Evolutionary conservation across 495 filamentous ascomycete species (phyloP).

Genomic region (Penicillium desertorum): DNA sequence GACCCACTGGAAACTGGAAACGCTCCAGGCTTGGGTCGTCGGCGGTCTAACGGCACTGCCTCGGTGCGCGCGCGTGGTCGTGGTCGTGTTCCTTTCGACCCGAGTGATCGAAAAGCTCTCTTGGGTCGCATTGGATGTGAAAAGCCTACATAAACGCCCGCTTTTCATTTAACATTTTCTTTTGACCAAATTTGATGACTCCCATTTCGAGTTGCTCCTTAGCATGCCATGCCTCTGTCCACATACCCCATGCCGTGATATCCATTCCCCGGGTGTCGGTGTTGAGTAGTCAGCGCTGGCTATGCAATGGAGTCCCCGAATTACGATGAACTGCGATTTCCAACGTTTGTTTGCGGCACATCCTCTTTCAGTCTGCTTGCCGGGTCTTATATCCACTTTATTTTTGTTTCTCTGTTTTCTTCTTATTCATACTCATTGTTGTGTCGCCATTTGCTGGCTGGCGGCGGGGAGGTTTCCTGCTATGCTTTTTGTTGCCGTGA

Average conservation of each 20-base stretch:
- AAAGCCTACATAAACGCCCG: slow-evolving; percentile 48
- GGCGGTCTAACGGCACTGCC: slow-evolving; percentile 36
- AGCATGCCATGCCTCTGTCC: slow-evolving; percentile 23
- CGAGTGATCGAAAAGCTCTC: slow-evolving; percentile 71
- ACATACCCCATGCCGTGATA: slow-evolving; percentile 3
- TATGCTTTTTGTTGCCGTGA: slow-evolving; percentile 8
- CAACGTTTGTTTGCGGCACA: slow-evolving; percentile 14
- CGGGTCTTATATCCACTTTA: slow-evolving; percentile 28
- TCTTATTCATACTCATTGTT: slow-evolving; percentile 5
- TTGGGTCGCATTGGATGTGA: slow-evolving; percentile 74
- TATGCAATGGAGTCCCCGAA: slow-evolving; percentile 25
- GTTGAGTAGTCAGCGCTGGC: slow-evolving; percentile 4
- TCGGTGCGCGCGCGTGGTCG: slow-evolving; percentile 38
- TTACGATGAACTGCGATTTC: slow-evolving; percentile 24
- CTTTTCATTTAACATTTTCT: slow-evolving; percentile 12
- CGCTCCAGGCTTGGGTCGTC: slow-evolving; percentile 47
- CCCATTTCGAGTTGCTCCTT: slow-evolving; percentile 18
- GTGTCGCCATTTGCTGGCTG: not conserved
- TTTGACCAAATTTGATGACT: slow-evolving; percentile 23
- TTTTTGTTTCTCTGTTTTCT: slow-evolving; percentile 9
- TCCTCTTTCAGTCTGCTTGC: slow-evolving; percentile 9
- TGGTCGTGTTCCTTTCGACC: slow-evolving; percentile 59
- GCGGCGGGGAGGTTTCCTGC: slow-evolving; percentile 11
- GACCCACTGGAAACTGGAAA: slow-evolving; percentile 30
- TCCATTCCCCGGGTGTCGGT: slow-evolving; percentile 3